Base-by-base conservation (phyloP, 805 yeast genomes). In the Candida gorgasii region DNA sequence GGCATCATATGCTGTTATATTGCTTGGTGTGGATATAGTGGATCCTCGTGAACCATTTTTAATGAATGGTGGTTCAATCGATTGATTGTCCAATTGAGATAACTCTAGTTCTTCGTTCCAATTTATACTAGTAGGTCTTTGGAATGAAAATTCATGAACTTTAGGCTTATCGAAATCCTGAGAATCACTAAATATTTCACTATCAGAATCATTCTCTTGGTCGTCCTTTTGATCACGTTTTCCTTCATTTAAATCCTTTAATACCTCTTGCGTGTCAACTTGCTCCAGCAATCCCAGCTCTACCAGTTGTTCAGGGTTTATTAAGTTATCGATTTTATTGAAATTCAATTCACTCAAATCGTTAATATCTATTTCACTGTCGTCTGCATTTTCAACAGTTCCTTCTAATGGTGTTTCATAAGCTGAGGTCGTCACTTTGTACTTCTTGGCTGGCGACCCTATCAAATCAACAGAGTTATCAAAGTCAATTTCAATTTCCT, bases 51-150 rank as follows among this genome's bases (percentile, higher is more conserved):
- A 46, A 15, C 32, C 42, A 18, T 45, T 46, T n/a, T 39, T 39
- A 23, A 43, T 28, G 17, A 45, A 34, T 14, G 39, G 40, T 5
- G 52, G 52, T 26, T 32, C 47, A 4, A 31, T 17, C 4, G 28
- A 24, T 11, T 24, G 8, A 22, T 35, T 31, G 19, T 34, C 28
- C n/a, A 11, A 11, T 14, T 16, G 34, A 15, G 62, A 54, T 17
- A 61, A 42, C 23, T 61, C 56, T 4, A 54, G 63, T 17, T 59
- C 68, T 32, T 68, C 72, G 46, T 67, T 67, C 76, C 76, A 70
- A 50, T 65, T 69, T 19, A 70, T 63, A 47, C 73, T 68, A 3
- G 65, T 54, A 8, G 72, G 66, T 41, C 58, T 55, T 45, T 63
- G 71, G 41, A 67, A 69, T 8, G 72, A 64, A 13, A 54, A 47